Evolutionary conservation across 2,329 filamentous ascomycete genomes (phyloP).

Genomic region (Rutstroemia sp.): DNA sequence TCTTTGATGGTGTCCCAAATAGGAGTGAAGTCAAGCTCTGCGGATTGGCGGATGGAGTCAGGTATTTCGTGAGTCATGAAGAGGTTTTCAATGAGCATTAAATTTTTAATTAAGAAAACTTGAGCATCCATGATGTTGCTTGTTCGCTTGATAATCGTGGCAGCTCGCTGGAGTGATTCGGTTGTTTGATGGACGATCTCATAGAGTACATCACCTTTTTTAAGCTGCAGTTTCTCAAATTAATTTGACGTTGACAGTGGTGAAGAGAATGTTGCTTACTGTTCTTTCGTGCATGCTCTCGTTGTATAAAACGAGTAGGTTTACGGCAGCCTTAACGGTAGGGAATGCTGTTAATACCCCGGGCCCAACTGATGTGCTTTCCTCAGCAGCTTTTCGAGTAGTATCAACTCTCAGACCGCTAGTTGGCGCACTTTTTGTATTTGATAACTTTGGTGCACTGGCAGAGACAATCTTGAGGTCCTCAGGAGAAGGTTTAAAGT

Average conservation of each 20-base stretch:
- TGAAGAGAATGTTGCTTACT: constrained; percentile 16
- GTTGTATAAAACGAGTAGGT: constrained; percentile 55
- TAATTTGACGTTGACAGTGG: not conserved
- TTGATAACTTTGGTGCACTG: not conserved
- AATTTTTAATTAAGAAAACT: constrained; percentile 89
- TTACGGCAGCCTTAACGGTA: constrained; percentile 49
- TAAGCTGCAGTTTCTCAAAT: constrained; percentile 19
- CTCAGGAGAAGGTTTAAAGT: constrained; percentile 25
- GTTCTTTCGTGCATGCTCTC: constrained; percentile 28
- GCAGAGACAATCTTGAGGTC: constrained; percentile 18
- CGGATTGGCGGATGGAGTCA: constrained; percentile 45
- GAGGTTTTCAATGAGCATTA: constrained; percentile 92
- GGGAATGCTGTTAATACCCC: constrained; percentile 52
- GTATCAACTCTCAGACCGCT: constrained; percentile 9
- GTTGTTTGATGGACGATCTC: constrained; percentile 89
- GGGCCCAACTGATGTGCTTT: constrained; percentile 48
- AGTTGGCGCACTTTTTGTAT: not conserved
- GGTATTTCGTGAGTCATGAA: constrained; percentile 93
- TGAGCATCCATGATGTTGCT: constrained; percentile 65
- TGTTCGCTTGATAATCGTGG: constrained; percentile 59
- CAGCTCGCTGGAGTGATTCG: constrained; percentile 70
- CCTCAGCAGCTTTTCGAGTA: constrained; percentile 35
- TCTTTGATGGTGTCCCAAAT: constrained; percentile 55
- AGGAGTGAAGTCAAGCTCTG: constrained; percentile 53
- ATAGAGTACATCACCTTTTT: constrained; percentile 52